Conservation (phyloP, 75 land plant species). For the Sequoiadendron giganteum region DNA sequence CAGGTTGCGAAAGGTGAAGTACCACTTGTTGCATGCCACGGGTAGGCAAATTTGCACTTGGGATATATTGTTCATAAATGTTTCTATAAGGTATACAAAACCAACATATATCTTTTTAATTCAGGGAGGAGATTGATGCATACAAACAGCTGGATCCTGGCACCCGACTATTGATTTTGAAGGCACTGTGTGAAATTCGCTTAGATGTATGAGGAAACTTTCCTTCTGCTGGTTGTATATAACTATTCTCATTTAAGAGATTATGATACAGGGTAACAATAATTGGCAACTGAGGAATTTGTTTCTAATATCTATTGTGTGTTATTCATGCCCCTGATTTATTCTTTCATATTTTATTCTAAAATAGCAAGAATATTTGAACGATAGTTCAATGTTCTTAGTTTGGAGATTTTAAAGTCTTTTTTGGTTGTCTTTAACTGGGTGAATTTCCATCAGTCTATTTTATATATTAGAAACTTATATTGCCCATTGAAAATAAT, state of each 20-base stretch:
- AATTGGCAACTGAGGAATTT: background rate
- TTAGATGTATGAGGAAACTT: conserved; percentile 45
- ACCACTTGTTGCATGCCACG: conserved; percentile 64
- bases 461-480: too few relatives aligned
- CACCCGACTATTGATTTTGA: conserved; percentile 63
- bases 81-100: background rate
- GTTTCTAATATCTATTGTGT: background rate
- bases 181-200: conserved; percentile 93
- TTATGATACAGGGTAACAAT: background rate
- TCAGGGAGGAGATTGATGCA: conserved; percentile 61
- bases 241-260: conserved; percentile 1
- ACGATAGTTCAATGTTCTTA: background rate
- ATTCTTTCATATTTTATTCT: background rate
- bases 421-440: background rate
- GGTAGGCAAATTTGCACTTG: conserved; percentile 30
- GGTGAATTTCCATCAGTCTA: too few relatives aligned
- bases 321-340: background rate
- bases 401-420: background rate
- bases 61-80: background rate
- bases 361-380: background rate
- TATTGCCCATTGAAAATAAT: background rate
- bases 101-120: conserved; percentile 8
- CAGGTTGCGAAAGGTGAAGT: conserved; percentile 91
- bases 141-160: conserved; percentile 76
- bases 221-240: background rate